These are phyloP conservation scores for Cercospora brassicicola DNA, from an alignment of 2,329 filamentous ascomycete species.

Conservation along the genomic window DNA sequence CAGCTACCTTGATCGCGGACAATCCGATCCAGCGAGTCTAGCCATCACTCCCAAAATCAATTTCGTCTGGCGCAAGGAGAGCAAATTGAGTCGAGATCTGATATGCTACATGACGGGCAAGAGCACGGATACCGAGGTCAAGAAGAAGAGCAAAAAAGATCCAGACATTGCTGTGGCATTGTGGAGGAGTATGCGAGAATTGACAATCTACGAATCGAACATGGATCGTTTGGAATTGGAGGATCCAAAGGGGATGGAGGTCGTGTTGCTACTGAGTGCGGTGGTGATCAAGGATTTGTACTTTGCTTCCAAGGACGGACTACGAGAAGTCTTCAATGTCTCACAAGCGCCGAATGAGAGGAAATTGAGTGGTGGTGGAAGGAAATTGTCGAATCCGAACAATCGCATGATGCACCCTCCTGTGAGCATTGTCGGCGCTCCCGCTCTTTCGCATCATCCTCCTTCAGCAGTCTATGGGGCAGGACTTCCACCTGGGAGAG, in stretches of 20 bases:
- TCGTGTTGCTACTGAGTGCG: conserved; percentile 67
- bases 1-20: conserved; percentile 74
- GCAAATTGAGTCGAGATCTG: conserved; percentile 81
- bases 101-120: conserved; percentile 84
- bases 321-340: conserved; percentile 77
- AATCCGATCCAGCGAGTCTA: conserved; percentile 58
- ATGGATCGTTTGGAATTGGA: conserved; percentile 87
- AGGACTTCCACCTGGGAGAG: not conserved
- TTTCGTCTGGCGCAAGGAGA: conserved; percentile 88
- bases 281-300: conserved; percentile 63
- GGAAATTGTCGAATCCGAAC: conserved; percentile 31
- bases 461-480: conserved; percentile 13
- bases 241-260: conserved; percentile 88
- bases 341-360: conserved; percentile 45
- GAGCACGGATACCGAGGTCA: conserved; percentile 67
- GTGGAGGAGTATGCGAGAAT: conserved; percentile 71
- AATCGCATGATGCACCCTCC: conserved; percentile 21
- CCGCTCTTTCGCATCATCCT: conserved; percentile 25
- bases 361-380: conserved; percentile 30
- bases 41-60: conserved; percentile 66
- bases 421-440: conserved; percentile 24
- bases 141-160: conserved; percentile 62
- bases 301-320: conserved; percentile 54
- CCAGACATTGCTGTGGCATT: conserved; percentile 94
- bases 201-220: conserved; percentile 93